These are phyloP conservation scores for Cytospora paraplurivora DNA, from an alignment of 2,329 filamentous ascomycete genomes.

Conservation along the genomic window DNA sequence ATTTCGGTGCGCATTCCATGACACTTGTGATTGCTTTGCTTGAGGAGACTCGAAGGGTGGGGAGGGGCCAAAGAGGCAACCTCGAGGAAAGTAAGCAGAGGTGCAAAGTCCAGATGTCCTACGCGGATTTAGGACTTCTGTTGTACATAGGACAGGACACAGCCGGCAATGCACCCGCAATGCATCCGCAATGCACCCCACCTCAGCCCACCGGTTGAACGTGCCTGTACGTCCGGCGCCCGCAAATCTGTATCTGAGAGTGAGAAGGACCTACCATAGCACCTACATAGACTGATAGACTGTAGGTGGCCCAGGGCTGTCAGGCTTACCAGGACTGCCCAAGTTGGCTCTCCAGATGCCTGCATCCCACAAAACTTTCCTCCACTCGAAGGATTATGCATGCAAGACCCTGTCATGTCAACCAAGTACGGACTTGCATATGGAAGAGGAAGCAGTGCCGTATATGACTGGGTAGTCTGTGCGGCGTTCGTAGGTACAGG, in stretches of 20 bases:
- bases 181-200: neutral
- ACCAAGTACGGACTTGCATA: neutral
- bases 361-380: neutral
- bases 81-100: slow-evolving; percentile 10
- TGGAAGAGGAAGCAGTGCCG: neutral
- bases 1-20: neutral
- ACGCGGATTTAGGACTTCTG: neutral
- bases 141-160: slow-evolving; percentile 2
- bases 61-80: slow-evolving; percentile 15
- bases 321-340: too few species aligned
- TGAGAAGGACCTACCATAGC: too few species aligned
- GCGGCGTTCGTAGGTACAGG: too few species aligned
- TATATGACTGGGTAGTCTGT: neutral
- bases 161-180: neutral
- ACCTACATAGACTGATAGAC: neutral
- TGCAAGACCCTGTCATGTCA: neutral
- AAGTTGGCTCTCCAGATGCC: neutral
- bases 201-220: neutral
- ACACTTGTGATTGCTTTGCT: slow-evolving; percentile 9
- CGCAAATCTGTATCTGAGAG: neutral
- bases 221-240: neutral
- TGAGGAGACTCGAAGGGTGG: slow-evolving; percentile 6
- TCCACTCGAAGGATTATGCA: neutral
- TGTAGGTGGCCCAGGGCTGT: neutral
- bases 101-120: neutral